These are phyloP conservation scores for Cryphonectria nitschkei DNA, from an alignment of 2,329 filamentous ascomycete species.

Conservation along the genomic window DNA sequence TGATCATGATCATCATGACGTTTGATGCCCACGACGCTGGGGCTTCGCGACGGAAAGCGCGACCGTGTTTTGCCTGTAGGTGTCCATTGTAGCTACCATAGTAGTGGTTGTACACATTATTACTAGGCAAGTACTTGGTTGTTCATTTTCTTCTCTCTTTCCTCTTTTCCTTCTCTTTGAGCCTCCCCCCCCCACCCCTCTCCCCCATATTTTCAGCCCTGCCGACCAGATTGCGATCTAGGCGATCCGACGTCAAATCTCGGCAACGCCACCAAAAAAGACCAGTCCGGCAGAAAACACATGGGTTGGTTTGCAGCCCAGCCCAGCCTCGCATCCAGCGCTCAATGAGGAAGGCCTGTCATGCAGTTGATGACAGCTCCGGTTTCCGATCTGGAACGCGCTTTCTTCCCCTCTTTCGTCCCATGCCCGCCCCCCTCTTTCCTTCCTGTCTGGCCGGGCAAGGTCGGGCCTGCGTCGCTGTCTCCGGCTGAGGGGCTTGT, in stretches of 20 bases:
- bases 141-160: not conserved
- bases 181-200: not conserved
- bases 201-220: constrained; percentile 12
- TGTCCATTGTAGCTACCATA: no score
- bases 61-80: not conserved
- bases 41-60: not conserved
- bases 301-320: not conserved
- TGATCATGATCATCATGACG: not conserved
- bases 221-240: constrained; percentile 18
- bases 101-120: not conserved
- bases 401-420: not conserved
- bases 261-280: constrained; percentile 1
- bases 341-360: not conserved
- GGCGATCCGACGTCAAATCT: constrained; percentile 7
- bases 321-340: not conserved
- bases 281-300: not conserved
- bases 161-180: not conserved
- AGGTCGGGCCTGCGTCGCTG: not conserved
- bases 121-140: no score
- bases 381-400: constrained; percentile 1
- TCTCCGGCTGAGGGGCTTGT: not conserved
- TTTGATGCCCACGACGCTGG: not conserved
- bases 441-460: not conserved
- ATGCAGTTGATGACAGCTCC: constrained; percentile 13
- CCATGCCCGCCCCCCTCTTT: not conserved